Base-by-base conservation (phyloP, 1,139 yeast genomes). In the Sugiyamaella xylanicola region DNA sequence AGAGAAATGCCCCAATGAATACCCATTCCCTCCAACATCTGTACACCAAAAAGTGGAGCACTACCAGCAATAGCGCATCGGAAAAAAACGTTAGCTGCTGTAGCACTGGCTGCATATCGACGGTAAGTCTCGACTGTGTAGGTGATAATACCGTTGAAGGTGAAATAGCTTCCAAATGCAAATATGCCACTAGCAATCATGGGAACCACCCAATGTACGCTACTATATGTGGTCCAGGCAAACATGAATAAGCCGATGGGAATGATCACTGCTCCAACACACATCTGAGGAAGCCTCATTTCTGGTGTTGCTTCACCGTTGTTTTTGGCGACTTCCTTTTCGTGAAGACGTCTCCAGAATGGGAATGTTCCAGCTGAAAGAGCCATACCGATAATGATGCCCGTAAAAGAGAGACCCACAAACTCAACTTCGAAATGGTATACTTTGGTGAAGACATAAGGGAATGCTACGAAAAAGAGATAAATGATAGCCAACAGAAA, bases 141-240 rank as follows among this genome's bases (percentile, higher is more conserved):
- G 35, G 78, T 73, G 61, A 84, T 66, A 63, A 76, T 68, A 66
- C 79, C 72, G 69, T 79, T 64, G 76, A 76, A 72, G 64, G 82
- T 74, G 66, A 79, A 74, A 60, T 81, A 79, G 59, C 80, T 74
- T 0, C 87, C 86, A 60, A 78, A 71, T 0, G 86, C 87, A 60
- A 82, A 80, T 11, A 86, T 77, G 4, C 77, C 72, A 37, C 84
- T 81, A 0, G 87, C 83, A 32, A 87, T 81, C 45, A 85, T 77
- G 11, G 96, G 91, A 9, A 83, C 89, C 74, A 87, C 84, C 95
- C 95, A 90, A 68, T 87, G 95, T 21, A 88, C 82, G 1, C 66
- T 60, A 1, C 63, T 87, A 75, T 95, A 95, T 4, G 63, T 49
- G 0, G 89, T 81, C 90, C 91, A 86, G 2, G 85, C 89, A 63